A percentile compares a stretch with the other conserved stretches of the same genome.
Conservation (phyloP, 139 green algal species). For the Chlamydomonas applanata region DNA sequence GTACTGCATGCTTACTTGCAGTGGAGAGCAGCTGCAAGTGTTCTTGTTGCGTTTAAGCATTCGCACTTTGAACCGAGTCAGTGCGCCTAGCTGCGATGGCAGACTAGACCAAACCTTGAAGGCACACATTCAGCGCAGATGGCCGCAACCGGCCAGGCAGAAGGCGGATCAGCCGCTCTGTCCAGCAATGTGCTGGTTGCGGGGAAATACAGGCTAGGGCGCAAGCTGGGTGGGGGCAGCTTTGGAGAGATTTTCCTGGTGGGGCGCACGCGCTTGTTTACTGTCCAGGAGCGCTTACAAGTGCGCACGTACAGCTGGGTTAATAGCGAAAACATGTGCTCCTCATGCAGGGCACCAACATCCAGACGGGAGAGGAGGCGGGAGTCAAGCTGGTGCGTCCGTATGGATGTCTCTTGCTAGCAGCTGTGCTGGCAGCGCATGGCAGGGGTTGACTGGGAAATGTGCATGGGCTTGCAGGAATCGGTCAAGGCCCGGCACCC, state of each 20-base stretch:
- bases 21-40: no score
- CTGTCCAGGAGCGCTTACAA: no score
- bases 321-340: slow-evolving; percentile 88
- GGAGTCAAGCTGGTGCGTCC: slow-evolving; percentile 96
- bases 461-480: slow-evolving; percentile 64
- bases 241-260: slow-evolving; percentile 66
- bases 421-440: neutral
- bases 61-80: no score
- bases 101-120: no score
- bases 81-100: no score
- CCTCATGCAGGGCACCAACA: slow-evolving; percentile 27
- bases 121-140: no score
- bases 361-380: slow-evolving; percentile 97
- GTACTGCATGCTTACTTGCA: no score
- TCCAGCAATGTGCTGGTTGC: slow-evolving; percentile 2
- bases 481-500: slow-evolving; percentile 86
- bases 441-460: neutral
- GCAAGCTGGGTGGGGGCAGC: slow-evolving; percentile 41
- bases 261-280: slow-evolving; percentile 90
- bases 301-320: no score
- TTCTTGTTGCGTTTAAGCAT: no score
- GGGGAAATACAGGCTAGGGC: slow-evolving; percentile 34
- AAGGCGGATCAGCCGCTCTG: no score
- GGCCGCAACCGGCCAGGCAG: no score
- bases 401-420: neutral